A percentile compares a stretch with the other conserved stretches of the same genome.
phyloP scores from a whole-genome alignment of 768 basidiomycete species.

The Russula compacta region DNA sequence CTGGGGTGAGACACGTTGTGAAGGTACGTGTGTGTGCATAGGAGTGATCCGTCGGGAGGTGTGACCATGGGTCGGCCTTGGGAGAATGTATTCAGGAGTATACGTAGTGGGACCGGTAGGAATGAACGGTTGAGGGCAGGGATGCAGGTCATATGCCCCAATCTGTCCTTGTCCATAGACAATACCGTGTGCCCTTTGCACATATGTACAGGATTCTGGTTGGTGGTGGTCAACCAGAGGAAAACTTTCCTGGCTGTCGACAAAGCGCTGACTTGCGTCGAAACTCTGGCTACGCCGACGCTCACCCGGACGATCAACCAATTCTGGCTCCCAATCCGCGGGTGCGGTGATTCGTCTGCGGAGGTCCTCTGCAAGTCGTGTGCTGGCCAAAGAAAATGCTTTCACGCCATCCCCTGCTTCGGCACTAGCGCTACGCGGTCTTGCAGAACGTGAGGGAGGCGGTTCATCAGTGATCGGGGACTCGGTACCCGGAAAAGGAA shows the following conservation, averaged over 20 bases:
- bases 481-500: constrained; percentile 15
- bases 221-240: neutral
- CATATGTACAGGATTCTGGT: neutral
- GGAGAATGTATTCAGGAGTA: constrained; percentile 14
- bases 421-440: constrained; percentile 20
- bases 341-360: constrained; percentile 14
- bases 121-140: constrained; percentile 14
- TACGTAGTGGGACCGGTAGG: constrained; percentile 11
- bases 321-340: constrained; percentile 11
- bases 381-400: constrained; percentile 18
- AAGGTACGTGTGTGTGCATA: constrained; percentile 2
- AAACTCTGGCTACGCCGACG: constrained; percentile 20
- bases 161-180: neutral
- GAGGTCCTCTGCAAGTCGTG: constrained; percentile 15
- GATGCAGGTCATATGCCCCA: constrained; percentile 1
- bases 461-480: neutral
- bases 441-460: neutral
- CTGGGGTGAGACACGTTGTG: constrained; percentile 21
- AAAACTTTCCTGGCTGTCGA: neutral
- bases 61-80: constrained; percentile 8
- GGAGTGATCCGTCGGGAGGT: constrained; percentile 5
- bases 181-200: neutral
- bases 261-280: constrained; percentile 4
- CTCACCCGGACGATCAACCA: constrained; percentile 9
- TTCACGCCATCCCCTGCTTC: constrained; percentile 21